These are phyloP conservation scores for Monilinia fructigena DNA, from an alignment of 2,329 filamentous ascomycete species.

Conservation along the genomic window DNA sequence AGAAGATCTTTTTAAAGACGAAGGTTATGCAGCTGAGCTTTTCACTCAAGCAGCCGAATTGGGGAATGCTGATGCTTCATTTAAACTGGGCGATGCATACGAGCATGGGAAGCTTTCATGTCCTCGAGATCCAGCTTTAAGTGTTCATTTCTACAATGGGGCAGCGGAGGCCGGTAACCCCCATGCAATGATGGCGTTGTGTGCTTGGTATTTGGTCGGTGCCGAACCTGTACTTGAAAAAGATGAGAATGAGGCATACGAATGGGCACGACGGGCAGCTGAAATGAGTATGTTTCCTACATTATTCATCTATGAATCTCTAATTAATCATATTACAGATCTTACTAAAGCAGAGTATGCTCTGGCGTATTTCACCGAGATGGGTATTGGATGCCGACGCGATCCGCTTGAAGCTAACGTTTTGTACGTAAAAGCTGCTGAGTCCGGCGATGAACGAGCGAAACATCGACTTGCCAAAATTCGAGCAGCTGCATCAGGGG, in stretches of 20 bases:
- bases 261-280: conserved; percentile 88
- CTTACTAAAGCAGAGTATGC: conserved; percentile 78
- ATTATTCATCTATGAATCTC: background rate
- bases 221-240: conserved; percentile 89
- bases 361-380: conserved; percentile 95
- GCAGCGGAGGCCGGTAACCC: conserved; percentile 83
- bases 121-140: conserved; percentile 85
- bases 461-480: conserved; percentile 86
- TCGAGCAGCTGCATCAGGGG: conserved; percentile 67
- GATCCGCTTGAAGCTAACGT: conserved; percentile 97
- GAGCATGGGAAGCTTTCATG: conserved; percentile 88
- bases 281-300: conserved; percentile 66
- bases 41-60: conserved; percentile 93
- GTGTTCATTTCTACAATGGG: conserved; percentile 95
- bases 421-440: conserved; percentile 96
- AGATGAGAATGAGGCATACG: conserved; percentile 93
- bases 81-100: conserved; percentile 91
- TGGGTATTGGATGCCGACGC: conserved; percentile 92
- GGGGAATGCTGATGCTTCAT: conserved; percentile 82
- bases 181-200: conserved; percentile 94
- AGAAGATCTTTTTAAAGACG: conserved; percentile 89
- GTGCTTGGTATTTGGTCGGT: conserved; percentile 97
- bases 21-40: conserved; percentile 85
- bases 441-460: conserved; percentile 85
- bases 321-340: conserved; percentile 33